Percentiles rank a stretch among this genome's conserved stretches.
Evolutionary conservation across 2,329 filamentous ascomycete genomes (phyloP).

Genomic region (Nakataea oryzae): DNA sequence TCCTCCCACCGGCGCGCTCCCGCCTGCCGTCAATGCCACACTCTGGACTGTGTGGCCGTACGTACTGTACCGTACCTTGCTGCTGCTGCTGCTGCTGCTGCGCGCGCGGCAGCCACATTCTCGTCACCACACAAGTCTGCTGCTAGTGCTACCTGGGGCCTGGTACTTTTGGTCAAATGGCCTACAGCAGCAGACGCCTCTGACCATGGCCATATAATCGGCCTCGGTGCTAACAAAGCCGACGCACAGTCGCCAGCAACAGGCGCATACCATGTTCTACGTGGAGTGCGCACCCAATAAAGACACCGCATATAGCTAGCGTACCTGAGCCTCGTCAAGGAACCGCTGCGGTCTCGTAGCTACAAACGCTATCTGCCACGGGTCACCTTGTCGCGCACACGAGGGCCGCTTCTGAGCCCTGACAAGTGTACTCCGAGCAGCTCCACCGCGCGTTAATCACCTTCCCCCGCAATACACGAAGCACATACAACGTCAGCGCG

Average conservation of each 20-base stretch:
- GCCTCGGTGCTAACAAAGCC: neutral
- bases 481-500: neutral
- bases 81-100: neutral
- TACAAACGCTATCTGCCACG: neutral
- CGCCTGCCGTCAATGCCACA: constrained; percentile 3
- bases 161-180: neutral
- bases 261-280: neutral
- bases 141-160: no score
- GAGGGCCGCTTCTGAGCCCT: neutral
- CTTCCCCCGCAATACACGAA: neutral
- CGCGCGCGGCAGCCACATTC: neutral
- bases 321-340: neutral
- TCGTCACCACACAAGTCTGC: neutral
- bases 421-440: neutral
- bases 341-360: neutral
- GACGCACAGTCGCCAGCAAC: neutral
- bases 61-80: constrained; percentile 2
- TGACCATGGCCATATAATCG: neutral
- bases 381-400: neutral
- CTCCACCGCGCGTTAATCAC: neutral
- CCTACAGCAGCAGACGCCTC: neutral
- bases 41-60: neutral
- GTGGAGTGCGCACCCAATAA: neutral
- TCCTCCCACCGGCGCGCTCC: neutral
- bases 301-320: neutral